phyloP scores from a whole-genome alignment of 1,284 basidiomycete genomes.

The Xanthoconium separans region DNA sequence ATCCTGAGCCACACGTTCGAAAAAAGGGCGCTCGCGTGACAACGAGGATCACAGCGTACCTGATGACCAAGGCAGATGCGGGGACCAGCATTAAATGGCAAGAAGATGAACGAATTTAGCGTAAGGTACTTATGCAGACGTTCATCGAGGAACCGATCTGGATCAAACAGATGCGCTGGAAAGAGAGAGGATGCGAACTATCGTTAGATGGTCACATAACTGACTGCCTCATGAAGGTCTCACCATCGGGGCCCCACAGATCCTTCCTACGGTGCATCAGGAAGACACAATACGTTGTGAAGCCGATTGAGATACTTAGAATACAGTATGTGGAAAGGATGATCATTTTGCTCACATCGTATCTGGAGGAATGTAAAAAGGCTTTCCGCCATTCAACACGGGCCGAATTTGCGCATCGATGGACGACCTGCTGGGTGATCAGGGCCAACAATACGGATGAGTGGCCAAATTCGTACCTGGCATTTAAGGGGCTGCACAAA shows the following conservation, averaged over 20 bases:
- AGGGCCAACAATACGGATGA: conserved; percentile 6
- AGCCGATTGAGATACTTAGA: not conserved
- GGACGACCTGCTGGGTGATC: conserved; percentile 30
- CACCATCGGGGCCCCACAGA: no score
- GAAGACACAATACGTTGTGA: conserved; percentile 11
- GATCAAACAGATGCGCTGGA: conserved; percentile 46
- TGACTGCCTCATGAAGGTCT: conserved; percentile 36
- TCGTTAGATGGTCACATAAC: conserved; percentile 15
- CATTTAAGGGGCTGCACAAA: conserved; percentile 43
- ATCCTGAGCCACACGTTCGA: no score
- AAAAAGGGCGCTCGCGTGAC: no score
- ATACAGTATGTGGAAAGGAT: not conserved
- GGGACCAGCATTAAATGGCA: conserved; percentile 48
- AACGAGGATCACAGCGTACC: conserved; percentile 20
- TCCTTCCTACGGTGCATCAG: no score
- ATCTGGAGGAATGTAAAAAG: conserved; percentile 23
- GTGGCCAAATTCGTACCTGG: conserved; percentile 32
- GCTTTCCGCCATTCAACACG: conserved; percentile 17
- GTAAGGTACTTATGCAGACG: conserved; percentile 30
- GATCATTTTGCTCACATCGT: conserved; percentile 23
- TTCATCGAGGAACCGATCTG: conserved; percentile 49
- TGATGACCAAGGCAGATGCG: conserved; percentile 51
- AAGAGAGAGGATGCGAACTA: conserved; percentile 12
- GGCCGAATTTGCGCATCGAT: conserved; percentile 22
- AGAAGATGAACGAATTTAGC: conserved; percentile 43